phyloP scores from a whole-genome alignment of 2,329 filamentous ascomycete species.

The Metarhizium brunneum region DNA sequence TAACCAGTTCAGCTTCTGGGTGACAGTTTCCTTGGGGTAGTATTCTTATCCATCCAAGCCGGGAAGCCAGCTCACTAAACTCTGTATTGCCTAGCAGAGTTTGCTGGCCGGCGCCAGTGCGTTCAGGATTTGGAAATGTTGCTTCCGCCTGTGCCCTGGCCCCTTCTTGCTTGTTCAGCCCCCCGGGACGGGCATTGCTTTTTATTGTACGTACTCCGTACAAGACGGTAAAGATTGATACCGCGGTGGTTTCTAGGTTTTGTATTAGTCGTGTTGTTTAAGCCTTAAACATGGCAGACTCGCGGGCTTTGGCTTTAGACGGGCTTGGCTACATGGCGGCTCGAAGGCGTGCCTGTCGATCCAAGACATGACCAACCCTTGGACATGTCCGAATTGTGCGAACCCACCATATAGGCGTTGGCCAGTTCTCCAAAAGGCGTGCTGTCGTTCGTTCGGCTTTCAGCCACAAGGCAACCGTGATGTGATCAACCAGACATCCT shows the following conservation, averaged over 20 bases:
- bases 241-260: too few species aligned
- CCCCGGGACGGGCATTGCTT: too few species aligned
- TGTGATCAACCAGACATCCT: background rate
- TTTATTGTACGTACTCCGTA: too few species aligned
- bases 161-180: too few species aligned
- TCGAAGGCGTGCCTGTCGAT: background rate
- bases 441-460: background rate
- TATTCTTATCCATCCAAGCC: too few species aligned
- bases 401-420: background rate
- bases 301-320: too few species aligned
- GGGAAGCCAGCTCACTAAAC: background rate
- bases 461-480: background rate
- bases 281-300: background rate
- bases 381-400: background rate
- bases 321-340: background rate
- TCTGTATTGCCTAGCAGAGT: background rate
- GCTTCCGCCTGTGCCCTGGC: too few species aligned
- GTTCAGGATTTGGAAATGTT: background rate
- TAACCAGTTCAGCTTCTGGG: too few species aligned
- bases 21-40: too few species aligned
- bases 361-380: background rate
- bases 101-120: background rate
- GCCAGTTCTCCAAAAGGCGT: background rate
- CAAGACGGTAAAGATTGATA: too few species aligned
- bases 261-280: background rate